Percentiles rank a stretch among this genome's conserved stretches.
Conservation (phyloP, 2,329 filamentous ascomycete species). For the Ceratocystis huliohia region DNA sequence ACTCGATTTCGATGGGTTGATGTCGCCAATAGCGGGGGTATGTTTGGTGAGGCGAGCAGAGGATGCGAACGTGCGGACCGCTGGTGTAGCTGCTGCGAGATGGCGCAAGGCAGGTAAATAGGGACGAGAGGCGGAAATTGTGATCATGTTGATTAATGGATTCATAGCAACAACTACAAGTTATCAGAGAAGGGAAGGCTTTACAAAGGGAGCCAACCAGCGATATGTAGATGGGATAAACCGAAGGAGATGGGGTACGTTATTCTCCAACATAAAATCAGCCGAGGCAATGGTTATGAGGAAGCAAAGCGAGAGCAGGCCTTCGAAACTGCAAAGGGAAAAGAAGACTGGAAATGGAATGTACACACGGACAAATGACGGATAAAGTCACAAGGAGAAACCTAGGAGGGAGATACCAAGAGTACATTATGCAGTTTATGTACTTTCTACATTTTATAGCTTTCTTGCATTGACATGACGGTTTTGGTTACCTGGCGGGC, state of each 20-base stretch:
- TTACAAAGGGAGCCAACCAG: too few species aligned
- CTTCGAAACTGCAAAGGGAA: not conserved
- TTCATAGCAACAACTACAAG: not conserved
- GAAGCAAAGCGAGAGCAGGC: not conserved
- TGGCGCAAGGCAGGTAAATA: conserved; percentile 19
- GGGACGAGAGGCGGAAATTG: not conserved
- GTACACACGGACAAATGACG: conserved; percentile 10
- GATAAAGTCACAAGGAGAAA: conserved; percentile 3
- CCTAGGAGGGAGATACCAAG: not conserved
- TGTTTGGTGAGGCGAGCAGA: conserved; percentile 28
- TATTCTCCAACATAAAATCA: not conserved
- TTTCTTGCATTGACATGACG: too few species aligned
- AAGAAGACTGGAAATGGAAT: conserved; percentile 10
- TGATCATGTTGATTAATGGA: not conserved
- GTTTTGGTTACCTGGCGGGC: too few species aligned
- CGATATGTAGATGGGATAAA: not conserved
- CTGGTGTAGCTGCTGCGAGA: conserved; percentile 31
- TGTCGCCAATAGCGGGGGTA: conserved; percentile 72
- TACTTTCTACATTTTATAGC: too few species aligned
- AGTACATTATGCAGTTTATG: not conserved
- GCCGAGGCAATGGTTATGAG: conserved; percentile 5
- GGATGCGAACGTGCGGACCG: conserved; percentile 23
- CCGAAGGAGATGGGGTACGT: conserved; percentile 1
- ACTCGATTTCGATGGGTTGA: conserved; percentile 52
- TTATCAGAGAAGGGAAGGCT: too few species aligned